phyloP scores from a whole-genome alignment of 2,329 filamentous ascomycete species.

The Pseudocercospora crystallina region DNA sequence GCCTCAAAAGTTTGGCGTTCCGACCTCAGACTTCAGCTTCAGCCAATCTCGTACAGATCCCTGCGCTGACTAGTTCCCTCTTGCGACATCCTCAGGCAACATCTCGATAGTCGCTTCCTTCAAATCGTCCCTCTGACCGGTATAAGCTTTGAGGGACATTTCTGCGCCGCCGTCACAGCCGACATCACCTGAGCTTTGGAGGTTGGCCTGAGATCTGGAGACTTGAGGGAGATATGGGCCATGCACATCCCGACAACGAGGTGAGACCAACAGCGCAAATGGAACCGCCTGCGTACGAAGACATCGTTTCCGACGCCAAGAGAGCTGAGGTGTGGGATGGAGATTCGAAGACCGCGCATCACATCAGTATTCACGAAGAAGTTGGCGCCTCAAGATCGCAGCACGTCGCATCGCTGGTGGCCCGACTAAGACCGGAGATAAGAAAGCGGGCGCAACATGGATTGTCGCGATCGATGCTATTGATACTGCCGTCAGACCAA shows the following conservation, averaged over 20 bases:
- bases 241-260: too few relatives aligned
- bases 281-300: slow-evolving; percentile 34
- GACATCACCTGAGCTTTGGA: too few relatives aligned
- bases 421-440: slow-evolving; percentile 27
- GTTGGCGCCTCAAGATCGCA: slow-evolving; percentile 31
- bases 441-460: slow-evolving; percentile 28
- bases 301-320: slow-evolving; percentile 14
- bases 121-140: too few relatives aligned
- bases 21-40: not conserved
- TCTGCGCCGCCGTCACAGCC: too few relatives aligned
- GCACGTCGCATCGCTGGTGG: slow-evolving; percentile 33
- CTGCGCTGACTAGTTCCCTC: not conserved
- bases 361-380: slow-evolving; percentile 32
- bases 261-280: slow-evolving; percentile 13
- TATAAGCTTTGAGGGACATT: too few relatives aligned
- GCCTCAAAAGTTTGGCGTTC: not conserved
- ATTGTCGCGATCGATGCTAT: slow-evolving; percentile 29
- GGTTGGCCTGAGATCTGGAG: too few relatives aligned
- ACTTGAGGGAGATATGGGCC: too few relatives aligned
- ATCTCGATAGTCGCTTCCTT: too few relatives aligned
- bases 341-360: slow-evolving; percentile 20
- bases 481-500: slow-evolving; percentile 36
- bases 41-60: not conserved
- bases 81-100: slow-evolving; percentile 2
- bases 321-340: slow-evolving; percentile 8